Evolutionary conservation across 768 basidiomycete species (phyloP), one percentile per base, ranked within the genome.

Genomic region (Tylopilus subfusipes): DNA sequence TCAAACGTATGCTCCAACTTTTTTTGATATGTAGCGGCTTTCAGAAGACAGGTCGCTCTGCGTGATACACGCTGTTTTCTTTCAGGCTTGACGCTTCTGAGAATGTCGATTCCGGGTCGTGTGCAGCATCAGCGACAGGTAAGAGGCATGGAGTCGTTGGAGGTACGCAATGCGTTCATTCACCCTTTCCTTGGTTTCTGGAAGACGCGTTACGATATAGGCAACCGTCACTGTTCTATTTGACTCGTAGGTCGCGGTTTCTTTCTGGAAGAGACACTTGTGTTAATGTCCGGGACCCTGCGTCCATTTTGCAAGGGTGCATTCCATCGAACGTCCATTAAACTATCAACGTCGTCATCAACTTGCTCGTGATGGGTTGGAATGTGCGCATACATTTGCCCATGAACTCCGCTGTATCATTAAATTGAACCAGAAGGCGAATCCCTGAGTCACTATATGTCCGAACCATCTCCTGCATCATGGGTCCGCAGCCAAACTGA

Each of bases 91-190:
- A 59, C 80, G 79, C 64, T 85, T 88, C 69, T 88, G 69, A 80
- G 53, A 88, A 92, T 60, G 82, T 91, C 58, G 87, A 88, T 11
- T 83, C 82, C 25, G 91, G 21, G 19, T 10, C 4, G 92, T 0
- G 72, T 93, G 52, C 90, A 92, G 62, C 77, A 94, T 18, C 93
- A 94, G 65, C 90, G 90, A 64, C 80, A 84, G 52, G 93, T 90
- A 6, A n/a, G 93, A 94, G 67, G 72, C 85, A 7, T 95, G 94
- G 91, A 11, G 84, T 88, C 6, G 85, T 88, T 12, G 83, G 86
- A 68, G 82, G 89, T 86, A 57, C 59, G 79, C 66, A 30, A 22
- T 53, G 31, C 45, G 24, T 57, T 55, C 49, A 24, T 54, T 53
- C 46, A 13, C 47, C 33, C 48, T 55, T 55, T 38, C 43, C 34